Evolutionary conservation across 2,329 filamentous ascomycete genomes (phyloP).

Genomic region (Chaetomium sp.): DNA sequence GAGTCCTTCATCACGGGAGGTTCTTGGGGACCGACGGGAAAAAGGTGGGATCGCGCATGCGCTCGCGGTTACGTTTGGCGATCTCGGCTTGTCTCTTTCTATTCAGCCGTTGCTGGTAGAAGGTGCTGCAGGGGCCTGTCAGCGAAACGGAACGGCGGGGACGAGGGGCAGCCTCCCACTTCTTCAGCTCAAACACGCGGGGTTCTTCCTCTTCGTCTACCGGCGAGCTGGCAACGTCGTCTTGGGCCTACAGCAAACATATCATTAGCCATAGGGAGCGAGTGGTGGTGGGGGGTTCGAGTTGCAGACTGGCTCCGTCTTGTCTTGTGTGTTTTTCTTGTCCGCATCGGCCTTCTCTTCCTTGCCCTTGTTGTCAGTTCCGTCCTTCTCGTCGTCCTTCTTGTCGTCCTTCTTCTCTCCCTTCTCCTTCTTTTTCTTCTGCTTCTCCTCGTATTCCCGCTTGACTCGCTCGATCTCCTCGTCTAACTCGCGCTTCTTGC

Average conservation of each 20-base stretch:
- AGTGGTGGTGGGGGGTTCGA: too few species aligned
- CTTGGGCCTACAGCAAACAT: constrained; percentile 27
- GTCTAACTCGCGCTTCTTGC: constrained; percentile 66
- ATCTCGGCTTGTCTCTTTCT: constrained; percentile 76
- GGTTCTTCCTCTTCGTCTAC: constrained; percentile 61
- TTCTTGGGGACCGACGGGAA: constrained; percentile 85
- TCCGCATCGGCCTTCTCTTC: constrained; percentile 30
- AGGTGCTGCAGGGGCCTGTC: constrained; percentile 58
- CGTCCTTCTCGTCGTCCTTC: constrained; percentile 45
- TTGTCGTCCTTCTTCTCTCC: constrained; percentile 57
- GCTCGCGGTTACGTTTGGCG: constrained; percentile 78
- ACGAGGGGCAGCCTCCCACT: constrained; percentile 51
- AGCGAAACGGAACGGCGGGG: neutral
- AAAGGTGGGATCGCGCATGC: constrained; percentile 72
- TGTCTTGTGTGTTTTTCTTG: constrained; percentile 41
- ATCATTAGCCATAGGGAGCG: neutral
- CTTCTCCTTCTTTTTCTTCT: constrained; percentile 69
- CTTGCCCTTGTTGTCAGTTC: constrained; percentile 37
- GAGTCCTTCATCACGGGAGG: constrained; percentile 41
- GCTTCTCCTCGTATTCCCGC: constrained; percentile 77
- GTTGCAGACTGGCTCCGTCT: constrained; percentile 11
- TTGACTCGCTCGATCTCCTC: constrained; percentile 66
- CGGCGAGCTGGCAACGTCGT: constrained; percentile 27
- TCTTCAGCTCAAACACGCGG: constrained; percentile 81
- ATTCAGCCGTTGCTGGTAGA: constrained; percentile 83